Evolutionary conservation across 495 filamentous ascomycete species (phyloP), one percentile per base, ranked within the genome.

Genomic region (Xylaria sp.): DNA sequence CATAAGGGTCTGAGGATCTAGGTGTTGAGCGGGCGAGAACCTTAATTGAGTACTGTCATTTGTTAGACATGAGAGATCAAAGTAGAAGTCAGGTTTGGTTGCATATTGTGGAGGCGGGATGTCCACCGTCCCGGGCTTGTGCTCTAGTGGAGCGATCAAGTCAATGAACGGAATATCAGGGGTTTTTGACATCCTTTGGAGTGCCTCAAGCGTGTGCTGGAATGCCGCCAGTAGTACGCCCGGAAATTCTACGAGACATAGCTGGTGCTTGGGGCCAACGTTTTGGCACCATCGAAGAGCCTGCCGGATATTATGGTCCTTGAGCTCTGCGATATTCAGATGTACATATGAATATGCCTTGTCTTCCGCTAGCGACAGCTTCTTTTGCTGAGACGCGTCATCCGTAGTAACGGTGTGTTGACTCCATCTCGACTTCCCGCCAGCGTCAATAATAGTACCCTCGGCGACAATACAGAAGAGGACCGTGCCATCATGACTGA

Each of bases 181-280:
- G 7, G 73, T 76, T 29, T 71, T 76, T 44, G 84, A 86, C 80
- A 93, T 90, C 2, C 78, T 73, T 72, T 93, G 89, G 0, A 95
- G 80, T 8, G 89, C 90, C 71, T 82, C 78, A n/a, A 94, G 79
- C 0, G 89, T 90, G 24, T 89, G 87, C 52, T 89, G 81, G 73
- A 95, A 95, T 2, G 91, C 85, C 0, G 88, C 84, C 15, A 93
- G 83, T 1, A 94, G 80, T 5, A 95, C 80, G 11, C 88, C 89
- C 0, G 91, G 91, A 67, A 94, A 93, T 70, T 94, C 92, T 0
- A 93, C 84, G 11, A 93, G 82, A 14, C 80, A 84, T 72, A 72
- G 75, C 41, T 72, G 78, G 37, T 72, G 68, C 8, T 33, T 40
- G 0, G 63, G 37, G 0, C 78, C 75, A 21, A 77, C 41, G 44